Base-by-base conservation (phyloP, 805 yeast species). In the Candida loeiensis region DNA sequence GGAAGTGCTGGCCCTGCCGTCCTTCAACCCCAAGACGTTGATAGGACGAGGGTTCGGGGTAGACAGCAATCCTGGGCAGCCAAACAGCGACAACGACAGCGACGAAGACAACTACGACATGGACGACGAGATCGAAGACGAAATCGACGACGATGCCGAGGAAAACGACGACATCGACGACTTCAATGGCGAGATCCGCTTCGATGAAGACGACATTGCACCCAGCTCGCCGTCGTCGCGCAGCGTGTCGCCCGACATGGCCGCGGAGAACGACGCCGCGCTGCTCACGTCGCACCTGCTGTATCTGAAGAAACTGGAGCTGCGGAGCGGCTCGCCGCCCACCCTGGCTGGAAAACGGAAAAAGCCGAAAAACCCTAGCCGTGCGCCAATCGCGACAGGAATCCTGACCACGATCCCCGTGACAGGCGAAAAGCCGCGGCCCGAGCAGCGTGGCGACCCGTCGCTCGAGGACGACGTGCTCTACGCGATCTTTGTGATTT, bases 351-450 rank as follows among this genome's bases (percentile, higher is more conserved):
- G 36, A 46, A 28, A 34, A 44, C 37, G 20, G 31, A 64, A 64
- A 39, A 69, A 69, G 47, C 58, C 59, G 16, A 69, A 69, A 48
- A 54, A 53, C 32, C 46, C 66, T 8, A 53, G 65, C 15, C 64
- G 80, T 39, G 74, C 73, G 18, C 77, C 79, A 18, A 72, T 76
- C 39, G 85, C 85, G 2, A 79, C 85, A 28, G 86, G 88, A 36
- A 81, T 85, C 27, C 80, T 90, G 11, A 82, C 89, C 33, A 76
- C 85, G 2, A 83, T 85, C 42, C 93, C 93, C 1, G 85, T 85
- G 5, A 82, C 90, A 11, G 91, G 91, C 26, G 74, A 69, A 45
- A 68, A 69, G 48, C 89, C 90, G 34, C 66, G 66, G 48, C 95
- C 95, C 2, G 73, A 71, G n/a, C 79, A 79, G 47, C 80, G 79